phyloP scores from a whole-genome alignment of 108 stramenopile species.

The Conticribra weissflogii region DNA sequence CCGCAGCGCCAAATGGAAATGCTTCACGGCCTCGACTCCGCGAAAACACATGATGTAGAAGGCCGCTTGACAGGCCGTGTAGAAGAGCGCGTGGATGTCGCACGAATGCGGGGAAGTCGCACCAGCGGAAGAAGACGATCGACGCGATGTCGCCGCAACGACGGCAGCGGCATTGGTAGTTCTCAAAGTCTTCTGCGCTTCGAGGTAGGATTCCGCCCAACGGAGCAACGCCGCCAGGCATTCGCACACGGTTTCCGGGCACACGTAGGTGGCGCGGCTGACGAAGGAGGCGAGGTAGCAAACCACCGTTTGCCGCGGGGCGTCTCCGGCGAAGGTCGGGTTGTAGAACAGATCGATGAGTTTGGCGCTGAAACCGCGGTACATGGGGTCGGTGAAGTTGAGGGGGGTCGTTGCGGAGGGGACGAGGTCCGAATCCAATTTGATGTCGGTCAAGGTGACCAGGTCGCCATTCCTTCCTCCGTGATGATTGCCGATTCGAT shows the following conservation, averaged over 20 bases:
- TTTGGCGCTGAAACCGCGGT: constrained; percentile 77
- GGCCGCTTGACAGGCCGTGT: constrained; percentile 94
- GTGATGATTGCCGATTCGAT: not conserved
- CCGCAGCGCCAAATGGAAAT: constrained; percentile 52
- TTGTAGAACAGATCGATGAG: constrained; percentile 77
- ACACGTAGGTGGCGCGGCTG: constrained; percentile 84
- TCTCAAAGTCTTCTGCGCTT: constrained; percentile 27
- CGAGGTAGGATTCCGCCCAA: constrained; percentile 89
- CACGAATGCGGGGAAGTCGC: constrained; percentile 63
- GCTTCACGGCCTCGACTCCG: constrained; percentile 73
- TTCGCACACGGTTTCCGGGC: constrained; percentile 79
- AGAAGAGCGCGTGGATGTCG: constrained; percentile 87
- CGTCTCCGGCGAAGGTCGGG: constrained; percentile 63
- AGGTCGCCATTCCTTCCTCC: not conserved
- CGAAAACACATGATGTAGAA: constrained; percentile 98
- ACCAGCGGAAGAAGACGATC: constrained; percentile 32
- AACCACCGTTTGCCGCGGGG: constrained; percentile 82
- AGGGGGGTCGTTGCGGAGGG: constrained; percentile 9
- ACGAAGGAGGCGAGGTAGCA: constrained; percentile 97
- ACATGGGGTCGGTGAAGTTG: constrained; percentile 51
- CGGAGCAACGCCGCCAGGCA: constrained; percentile 76
- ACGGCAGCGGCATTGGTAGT: not conserved
- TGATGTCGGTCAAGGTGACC: constrained; percentile 1
- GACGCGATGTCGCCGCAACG: constrained; percentile 1
- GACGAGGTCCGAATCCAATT: constrained; percentile 1